phyloP scores from a whole-genome alignment of 202 grass and related monocot species.

The Schoenoplectus triqueter region DNA sequence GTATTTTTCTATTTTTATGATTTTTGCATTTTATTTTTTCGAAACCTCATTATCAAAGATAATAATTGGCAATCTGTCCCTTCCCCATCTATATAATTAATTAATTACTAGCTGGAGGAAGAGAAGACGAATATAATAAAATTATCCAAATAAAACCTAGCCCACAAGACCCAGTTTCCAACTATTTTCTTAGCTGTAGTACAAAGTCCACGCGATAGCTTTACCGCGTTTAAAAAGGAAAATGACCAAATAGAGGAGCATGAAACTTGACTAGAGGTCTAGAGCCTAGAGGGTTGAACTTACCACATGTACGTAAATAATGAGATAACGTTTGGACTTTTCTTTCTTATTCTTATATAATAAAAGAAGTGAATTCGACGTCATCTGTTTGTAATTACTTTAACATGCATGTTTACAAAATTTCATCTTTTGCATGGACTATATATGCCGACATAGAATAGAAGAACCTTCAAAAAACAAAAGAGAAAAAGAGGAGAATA shows the following conservation, averaged over 20 bases:
- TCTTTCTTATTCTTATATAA: not conserved
- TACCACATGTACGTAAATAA: not conserved
- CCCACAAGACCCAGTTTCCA: not conserved
- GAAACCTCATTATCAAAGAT: too few species aligned
- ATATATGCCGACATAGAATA: not conserved
- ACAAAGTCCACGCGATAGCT: constrained; percentile 1
- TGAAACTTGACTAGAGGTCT: not conserved
- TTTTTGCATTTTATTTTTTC: too few species aligned
- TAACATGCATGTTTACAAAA: not conserved
- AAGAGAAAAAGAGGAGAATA: not conserved
- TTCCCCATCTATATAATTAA: too few species aligned
- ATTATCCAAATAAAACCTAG: not conserved
- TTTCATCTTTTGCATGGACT: not conserved
- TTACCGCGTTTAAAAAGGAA: constrained; percentile 11
- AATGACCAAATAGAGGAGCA: too few species aligned
- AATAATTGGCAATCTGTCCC: too few species aligned
- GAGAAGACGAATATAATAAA: not conserved
- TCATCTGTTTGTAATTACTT: not conserved
- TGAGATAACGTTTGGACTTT: not conserved
- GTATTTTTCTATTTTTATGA: too few species aligned
- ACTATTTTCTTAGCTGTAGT: constrained; percentile 8
- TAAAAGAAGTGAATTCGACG: not conserved
- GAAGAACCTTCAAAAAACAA: not conserved
- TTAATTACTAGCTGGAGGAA: too few species aligned
- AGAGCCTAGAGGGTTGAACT: not conserved